These are phyloP conservation scores for Tetrapisispora taiwanensis DNA, from an alignment of 805 yeast genomes.

Conservation along the genomic window DNA sequence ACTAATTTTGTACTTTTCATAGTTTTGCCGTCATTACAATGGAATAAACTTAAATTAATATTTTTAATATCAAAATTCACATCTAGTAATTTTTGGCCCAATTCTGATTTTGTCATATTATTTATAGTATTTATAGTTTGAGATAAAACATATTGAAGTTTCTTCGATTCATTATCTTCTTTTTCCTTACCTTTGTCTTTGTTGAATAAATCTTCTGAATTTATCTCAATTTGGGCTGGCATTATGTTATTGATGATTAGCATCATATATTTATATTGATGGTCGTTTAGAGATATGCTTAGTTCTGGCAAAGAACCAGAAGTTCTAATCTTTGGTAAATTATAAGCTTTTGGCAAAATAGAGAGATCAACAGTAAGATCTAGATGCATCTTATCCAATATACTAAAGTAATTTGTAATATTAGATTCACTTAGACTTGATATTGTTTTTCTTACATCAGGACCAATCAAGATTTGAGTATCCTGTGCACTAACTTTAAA, in stretches of 20 bases:
- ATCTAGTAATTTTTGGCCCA: slow-evolving; percentile 57
- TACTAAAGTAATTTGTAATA: slow-evolving; percentile 36
- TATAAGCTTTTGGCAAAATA: slow-evolving; percentile 70
- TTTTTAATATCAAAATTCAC: slow-evolving; percentile 58
- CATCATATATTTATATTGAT: slow-evolving; percentile 84
- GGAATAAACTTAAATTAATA: slow-evolving; percentile 50
- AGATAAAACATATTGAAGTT: slow-evolving; percentile 20
- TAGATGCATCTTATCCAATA: slow-evolving; percentile 68
- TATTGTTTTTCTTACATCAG: slow-evolving; percentile 67
- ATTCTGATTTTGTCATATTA: slow-evolving; percentile 36
- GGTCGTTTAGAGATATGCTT: slow-evolving; percentile 67
- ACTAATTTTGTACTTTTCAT: slow-evolving; percentile 58
- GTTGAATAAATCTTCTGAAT: slow-evolving; percentile 5
- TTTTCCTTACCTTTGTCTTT: slow-evolving; percentile 4
- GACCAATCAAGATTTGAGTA: slow-evolving; percentile 82
- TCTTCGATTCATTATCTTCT: slow-evolving; percentile 8
- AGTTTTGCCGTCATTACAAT: slow-evolving; percentile 55
- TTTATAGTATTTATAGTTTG: slow-evolving; percentile 22
- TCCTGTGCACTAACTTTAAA: slow-evolving; percentile 69
- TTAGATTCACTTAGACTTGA: slow-evolving; percentile 48
- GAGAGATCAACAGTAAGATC: slow-evolving; percentile 70
- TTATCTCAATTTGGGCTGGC: slow-evolving; percentile 35
- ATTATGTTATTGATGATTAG: slow-evolving; percentile 58
- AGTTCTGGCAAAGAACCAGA: slow-evolving; percentile 71
- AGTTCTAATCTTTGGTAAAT: slow-evolving; percentile 60